A percentile compares a stretch with the other conserved stretches of the same genome.
These are phyloP conservation scores for Yamadazyma paraphyllophila DNA, from an alignment of 805 yeast genomes.

Conservation along the genomic window DNA sequence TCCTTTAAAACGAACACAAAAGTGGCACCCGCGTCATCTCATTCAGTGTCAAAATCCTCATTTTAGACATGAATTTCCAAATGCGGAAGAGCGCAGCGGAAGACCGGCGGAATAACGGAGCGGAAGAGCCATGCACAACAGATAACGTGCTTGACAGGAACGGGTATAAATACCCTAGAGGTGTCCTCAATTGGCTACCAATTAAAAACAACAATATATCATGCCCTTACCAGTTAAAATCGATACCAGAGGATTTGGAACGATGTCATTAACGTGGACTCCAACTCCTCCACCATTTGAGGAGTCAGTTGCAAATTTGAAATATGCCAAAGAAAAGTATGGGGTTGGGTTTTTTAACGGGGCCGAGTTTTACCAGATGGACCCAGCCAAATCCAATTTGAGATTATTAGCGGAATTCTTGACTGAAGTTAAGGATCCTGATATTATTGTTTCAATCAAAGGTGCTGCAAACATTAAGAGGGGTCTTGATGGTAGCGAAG, in stretches of 20 bases:
- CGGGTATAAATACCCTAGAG: no score
- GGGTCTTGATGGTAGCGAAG: conserved; percentile 51
- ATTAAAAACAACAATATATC: neutral
- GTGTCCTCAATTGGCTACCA: no score
- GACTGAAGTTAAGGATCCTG: conserved; percentile 40
- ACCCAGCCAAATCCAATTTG: conserved; percentile 43
- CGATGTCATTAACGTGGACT: conserved; percentile 79
- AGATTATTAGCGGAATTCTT: conserved; percentile 57
- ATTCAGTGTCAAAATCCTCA: no score
- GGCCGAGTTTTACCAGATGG: conserved; percentile 63
- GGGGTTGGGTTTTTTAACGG: conserved; percentile 60
- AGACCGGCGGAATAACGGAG: no score
- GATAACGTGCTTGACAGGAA: no score
- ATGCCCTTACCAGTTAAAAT: conserved; percentile 11
- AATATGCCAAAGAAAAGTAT: conserved; percentile 43
- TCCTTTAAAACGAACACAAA: no score
- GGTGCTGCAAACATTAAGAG: conserved; percentile 49
- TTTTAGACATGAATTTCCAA: no score
- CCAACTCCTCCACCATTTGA: conserved; percentile 54
- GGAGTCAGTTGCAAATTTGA: conserved; percentile 52
- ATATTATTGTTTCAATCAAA: conserved; percentile 61
- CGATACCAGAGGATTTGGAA: conserved; percentile 56
- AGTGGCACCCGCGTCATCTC: no score
- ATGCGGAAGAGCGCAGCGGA: no score
- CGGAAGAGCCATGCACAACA: no score